Evolutionary conservation across 345 rosid species (phyloP).

Genomic region (Schrenkiella parvula): DNA sequence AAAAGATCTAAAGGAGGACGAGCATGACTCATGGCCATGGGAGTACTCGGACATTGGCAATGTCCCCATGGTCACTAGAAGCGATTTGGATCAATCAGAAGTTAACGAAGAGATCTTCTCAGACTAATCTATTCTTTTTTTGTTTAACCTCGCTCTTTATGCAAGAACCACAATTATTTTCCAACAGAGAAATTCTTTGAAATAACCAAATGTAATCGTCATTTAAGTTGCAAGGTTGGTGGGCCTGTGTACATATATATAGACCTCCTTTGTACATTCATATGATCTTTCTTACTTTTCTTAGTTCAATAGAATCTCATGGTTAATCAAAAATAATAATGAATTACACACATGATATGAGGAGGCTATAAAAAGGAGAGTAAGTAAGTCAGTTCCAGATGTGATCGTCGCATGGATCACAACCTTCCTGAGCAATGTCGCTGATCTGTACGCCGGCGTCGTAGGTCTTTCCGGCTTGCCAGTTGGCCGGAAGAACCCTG

Average conservation of each 20-base stretch:
- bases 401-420: conserved; percentile 55
- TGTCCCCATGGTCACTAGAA: conserved; percentile 15
- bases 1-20: conserved; percentile 42
- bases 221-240: conserved; percentile 4
- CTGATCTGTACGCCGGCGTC: conserved; percentile 71
- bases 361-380: neutral
- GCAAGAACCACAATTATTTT: neutral
- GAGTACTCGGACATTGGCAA: conserved; percentile 37
- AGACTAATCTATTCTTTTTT: neutral
- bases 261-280: conserved; percentile 15
- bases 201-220: neutral
- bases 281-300: neutral
- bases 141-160: neutral
- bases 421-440: conserved; percentile 87
- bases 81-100: neutral
- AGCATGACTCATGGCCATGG: conserved; percentile 35
- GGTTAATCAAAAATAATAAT: neutral
- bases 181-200: neutral
- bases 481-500: conserved; percentile 63
- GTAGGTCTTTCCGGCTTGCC: conserved; percentile 57
- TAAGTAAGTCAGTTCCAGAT: conserved; percentile 38
- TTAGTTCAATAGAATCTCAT: neutral
- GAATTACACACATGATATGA: neutral
- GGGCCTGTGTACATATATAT: conserved; percentile 14
- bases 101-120: neutral